These are phyloP conservation scores for Heterobasidion parviporum DNA, from an alignment of 1,284 basidiomycete genomes.

Conservation along the genomic window DNA sequence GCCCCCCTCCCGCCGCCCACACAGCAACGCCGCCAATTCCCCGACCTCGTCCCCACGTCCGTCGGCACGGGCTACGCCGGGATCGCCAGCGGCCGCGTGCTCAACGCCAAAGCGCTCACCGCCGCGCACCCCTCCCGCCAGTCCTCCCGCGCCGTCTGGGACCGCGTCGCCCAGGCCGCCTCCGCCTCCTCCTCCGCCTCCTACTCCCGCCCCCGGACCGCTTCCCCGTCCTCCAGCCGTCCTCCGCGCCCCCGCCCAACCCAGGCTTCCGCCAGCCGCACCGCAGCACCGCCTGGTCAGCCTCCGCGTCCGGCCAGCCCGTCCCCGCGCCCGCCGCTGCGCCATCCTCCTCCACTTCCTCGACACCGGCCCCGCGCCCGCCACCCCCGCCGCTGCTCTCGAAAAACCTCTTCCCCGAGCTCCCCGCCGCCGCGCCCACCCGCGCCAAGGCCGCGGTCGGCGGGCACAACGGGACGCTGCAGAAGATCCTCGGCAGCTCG, in stretches of 20 bases:
- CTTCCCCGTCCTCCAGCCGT: slow-evolving; percentile 38
- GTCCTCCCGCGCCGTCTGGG: slow-evolving; percentile 68
- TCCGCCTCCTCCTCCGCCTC: slow-evolving; percentile 33
- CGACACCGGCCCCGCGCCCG: slow-evolving; percentile 16
- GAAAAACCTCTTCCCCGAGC: slow-evolving; percentile 60
- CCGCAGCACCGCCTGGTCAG: slow-evolving; percentile 53
- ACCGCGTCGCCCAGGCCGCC: slow-evolving; percentile 83
- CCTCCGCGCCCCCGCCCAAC: slow-evolving; percentile 4
- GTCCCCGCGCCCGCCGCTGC: slow-evolving; percentile 12
- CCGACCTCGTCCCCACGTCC: slow-evolving; percentile 60
- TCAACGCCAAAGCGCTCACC: slow-evolving; percentile 77
- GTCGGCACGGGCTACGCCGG: slow-evolving; percentile 65
- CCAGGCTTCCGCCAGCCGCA: slow-evolving; percentile 34
- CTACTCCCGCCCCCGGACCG: slow-evolving; percentile 17
- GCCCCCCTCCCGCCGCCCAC: slow-evolving; percentile 2
- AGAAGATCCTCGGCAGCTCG: slow-evolving; percentile 57
- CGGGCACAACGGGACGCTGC: slow-evolving; percentile 56
- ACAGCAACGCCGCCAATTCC: slow-evolving; percentile 80
- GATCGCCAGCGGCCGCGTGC: slow-evolving; percentile 71
- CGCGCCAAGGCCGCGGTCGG: slow-evolving; percentile 45
- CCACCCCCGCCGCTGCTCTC: slow-evolving; percentile 40
- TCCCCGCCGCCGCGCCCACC: slow-evolving; percentile 37
- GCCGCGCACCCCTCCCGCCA: slow-evolving; percentile 47
- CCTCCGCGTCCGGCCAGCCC: slow-evolving; percentile 15
- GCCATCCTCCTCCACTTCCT: slow-evolving; percentile 13